Evolutionary conservation across 192 early-diverging fungal species (phyloP), one percentile per base, ranked within the genome.

Genomic region (Podochytrium sp.): DNA sequence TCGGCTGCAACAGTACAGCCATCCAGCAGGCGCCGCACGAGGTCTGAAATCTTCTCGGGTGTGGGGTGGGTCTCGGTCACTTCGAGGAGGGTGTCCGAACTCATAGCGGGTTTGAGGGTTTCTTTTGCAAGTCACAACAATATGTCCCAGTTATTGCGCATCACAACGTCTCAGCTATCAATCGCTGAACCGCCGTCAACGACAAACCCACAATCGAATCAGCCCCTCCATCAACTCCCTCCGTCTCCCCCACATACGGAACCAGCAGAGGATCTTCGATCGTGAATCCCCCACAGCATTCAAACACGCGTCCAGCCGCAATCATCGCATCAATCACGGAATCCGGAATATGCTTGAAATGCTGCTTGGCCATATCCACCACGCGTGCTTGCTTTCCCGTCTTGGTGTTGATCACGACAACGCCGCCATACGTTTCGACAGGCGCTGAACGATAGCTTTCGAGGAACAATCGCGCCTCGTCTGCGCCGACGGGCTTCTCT

Each of bases 191-290:
- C 12, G 84, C 68, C 25, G 75, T 59, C 40, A 83, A 29, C 7
- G 85, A 83, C 53, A 86, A 71, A 1, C 85, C 85, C 60, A 84
- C 76, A 55, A 87, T 87, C 2, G 80, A 80, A 55, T 86, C 85
- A 35, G 55, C 63, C 20, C 69, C 69, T 27, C 69, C 69, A 58
- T 80, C 74, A 27, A 85, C 83, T 0, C 85, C 83, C 14, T 81
- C 81, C 49, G 79, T 71, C 27, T 63, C 42, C 4, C 56, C 74
- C 41, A 84, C 58, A 43, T 78, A 87, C 40, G 85, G 83, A 2
- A 55, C 14, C 30, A 83, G 63, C 1, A 85, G 23, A 1, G 73
- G 79, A 41, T 86, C 83, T 39, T 87, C 85, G 53, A 87, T 80
- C 70, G 81, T 78, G 77, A 87, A 84, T 2, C 52, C 85, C 27